Evolutionary conservation across 2,329 filamentous ascomycete species (phyloP).

Genomic region (Venturia nashicola): DNA sequence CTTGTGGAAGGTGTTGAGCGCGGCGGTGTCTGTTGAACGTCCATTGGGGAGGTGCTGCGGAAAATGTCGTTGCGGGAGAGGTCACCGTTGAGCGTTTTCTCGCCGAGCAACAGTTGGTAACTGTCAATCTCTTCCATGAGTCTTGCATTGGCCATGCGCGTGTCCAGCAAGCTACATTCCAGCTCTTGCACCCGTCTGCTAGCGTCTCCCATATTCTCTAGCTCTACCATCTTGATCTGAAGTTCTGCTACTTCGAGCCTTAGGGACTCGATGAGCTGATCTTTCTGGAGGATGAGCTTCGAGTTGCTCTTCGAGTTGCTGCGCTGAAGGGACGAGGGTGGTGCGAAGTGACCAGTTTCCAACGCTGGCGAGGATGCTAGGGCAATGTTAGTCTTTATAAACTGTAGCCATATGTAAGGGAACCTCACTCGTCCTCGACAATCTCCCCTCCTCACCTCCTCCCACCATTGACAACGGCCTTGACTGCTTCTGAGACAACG

Average conservation of each 20-base stretch:
- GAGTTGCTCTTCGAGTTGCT: constrained; percentile 85
- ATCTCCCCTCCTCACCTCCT: constrained; percentile 37
- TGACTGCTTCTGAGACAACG: constrained; percentile 61
- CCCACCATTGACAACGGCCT: constrained; percentile 23
- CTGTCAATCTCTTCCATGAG: constrained; percentile 98
- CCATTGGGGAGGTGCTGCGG: constrained; percentile 33
- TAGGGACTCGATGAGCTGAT: constrained; percentile 88
- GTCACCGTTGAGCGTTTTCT: constrained; percentile 91
- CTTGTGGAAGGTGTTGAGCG: constrained; percentile 20
- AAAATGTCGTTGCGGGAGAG: constrained; percentile 75
- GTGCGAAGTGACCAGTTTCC: constrained; percentile 71
- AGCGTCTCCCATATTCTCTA: constrained; percentile 84
- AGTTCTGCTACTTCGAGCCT: constrained; percentile 86
- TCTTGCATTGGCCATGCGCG: constrained; percentile 88
- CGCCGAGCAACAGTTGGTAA: constrained; percentile 86
- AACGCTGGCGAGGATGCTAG: constrained; percentile 46
- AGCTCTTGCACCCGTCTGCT: constrained; percentile 60
- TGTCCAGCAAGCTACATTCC: constrained; percentile 81
- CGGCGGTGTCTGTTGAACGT: constrained; percentile 17
- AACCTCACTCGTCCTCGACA: constrained; percentile 39
- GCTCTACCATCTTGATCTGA: constrained; percentile 88
- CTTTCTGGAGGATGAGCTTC: constrained; percentile 84
- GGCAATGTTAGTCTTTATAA: constrained; percentile 1
- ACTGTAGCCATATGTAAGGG: constrained; percentile 9
- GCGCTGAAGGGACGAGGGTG: constrained; percentile 69